Evolutionary conservation across 2,329 filamentous ascomycete species (phyloP), one percentile per base, ranked within the genome.

Genomic region (Thielaviopsis musarum): DNA sequence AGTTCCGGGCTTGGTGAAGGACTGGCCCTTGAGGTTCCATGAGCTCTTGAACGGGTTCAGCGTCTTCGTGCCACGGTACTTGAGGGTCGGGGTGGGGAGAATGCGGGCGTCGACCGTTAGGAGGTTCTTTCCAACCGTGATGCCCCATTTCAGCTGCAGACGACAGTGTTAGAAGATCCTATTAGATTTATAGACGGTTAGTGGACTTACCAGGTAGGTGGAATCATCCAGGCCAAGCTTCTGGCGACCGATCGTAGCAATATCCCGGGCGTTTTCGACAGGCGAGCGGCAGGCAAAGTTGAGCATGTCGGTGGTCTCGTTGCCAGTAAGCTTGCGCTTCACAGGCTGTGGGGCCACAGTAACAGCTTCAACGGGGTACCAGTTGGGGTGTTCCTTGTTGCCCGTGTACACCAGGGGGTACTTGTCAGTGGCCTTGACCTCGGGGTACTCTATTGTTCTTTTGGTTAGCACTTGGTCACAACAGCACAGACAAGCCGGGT

Each of bases 81-180:
- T 68, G 28, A 95, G 71, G 0, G 64, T 65, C 0, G 89, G 89
- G 0, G 80, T 66, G 0, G 65, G 51, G 0, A 95, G 75, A 49
- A 91, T 78, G 5, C 90, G 82, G 1, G 81, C 91, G 0, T 75
- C 74, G 0, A 95, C 86, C 0, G 85, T 86, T 38, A 95, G 73
- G 38, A 95, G 75, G 1, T 74, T 69, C 13, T 78, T 76, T 6
- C 73, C 75, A 2, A 90, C 76, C 1, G 71, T 70, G 62, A 94
- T 74, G 5, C 84, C 84, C 62, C 90, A 93, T 1, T 73, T 65
- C 4, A 63, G 41, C 62, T 67, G 58, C 5, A 60, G 28, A 17
- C 12, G 19, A 12, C 22, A 17, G 28, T 28, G n/a, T 15, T 10
- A 26, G 30, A 56, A 62, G 5, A 28, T 45, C 38, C 61, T 41